Evolutionary conservation across 495 filamentous ascomycete genomes (phyloP), one percentile per base, ranked within the genome.

Genomic region (Penicillium salamii): DNA sequence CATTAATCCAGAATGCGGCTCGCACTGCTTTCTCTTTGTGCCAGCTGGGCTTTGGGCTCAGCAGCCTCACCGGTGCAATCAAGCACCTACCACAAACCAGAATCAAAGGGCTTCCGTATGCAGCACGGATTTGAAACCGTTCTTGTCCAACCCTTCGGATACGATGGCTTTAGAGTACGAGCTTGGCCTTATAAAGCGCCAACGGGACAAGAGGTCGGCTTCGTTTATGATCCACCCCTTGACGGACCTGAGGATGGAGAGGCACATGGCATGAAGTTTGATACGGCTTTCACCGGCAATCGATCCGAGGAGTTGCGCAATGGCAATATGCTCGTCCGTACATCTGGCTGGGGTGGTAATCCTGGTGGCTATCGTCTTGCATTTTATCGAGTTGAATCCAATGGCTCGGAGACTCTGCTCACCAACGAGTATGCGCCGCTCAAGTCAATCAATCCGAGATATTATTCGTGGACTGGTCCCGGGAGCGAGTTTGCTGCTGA

Each of bases 361-460:
- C 40, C 57, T 2, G 62, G 59, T 14, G 62, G 59, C 6, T 66
- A 66, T 48, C 54, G 62, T 9, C 53, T 66, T 2, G 54, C 56
- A 1, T 66, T 63, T 32, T 59, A 58, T 20, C 52, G 62, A 5
- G 50, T 63, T 7, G 59, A 66, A 20, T 6, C 6, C 11, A 45
- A 66, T 39, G 62, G 59, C 24, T 49, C 56, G 6, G 62, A 66
- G 31, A 57, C 62, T 1, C 33, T 66, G 4, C 53, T 66, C 23
- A 62, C 59, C 9, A 62, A 62, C 32, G 62, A 66, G 42, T 66
- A 66, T 51, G 59, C 62, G n/a, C 62, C 62, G 18, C 52, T 63
- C 31, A 66, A 66, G 24, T 66, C 62, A 0, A 50, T 59, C 32
- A 66, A 66, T 24, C 62, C 62, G 2, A 46, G 62, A 11, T 62